A percentile compares a stretch with the other conserved stretches of the same genome.
Conservation (phyloP, 345 rosid genomes). For the Salix udensis region DNA sequence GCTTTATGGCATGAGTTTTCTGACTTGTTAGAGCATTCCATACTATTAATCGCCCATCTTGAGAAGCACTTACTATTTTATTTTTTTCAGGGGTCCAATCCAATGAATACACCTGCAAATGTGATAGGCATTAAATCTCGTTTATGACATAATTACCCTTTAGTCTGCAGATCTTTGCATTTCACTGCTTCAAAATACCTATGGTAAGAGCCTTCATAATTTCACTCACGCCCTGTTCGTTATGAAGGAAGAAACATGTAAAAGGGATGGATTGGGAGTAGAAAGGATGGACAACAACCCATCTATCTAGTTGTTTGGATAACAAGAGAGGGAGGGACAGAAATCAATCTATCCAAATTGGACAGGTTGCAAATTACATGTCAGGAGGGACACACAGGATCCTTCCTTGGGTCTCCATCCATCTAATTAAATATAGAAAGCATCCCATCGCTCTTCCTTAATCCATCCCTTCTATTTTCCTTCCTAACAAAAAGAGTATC, state of each 20-base stretch:
- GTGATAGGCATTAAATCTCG: slow-evolving; percentile 6
- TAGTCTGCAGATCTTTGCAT: background rate
- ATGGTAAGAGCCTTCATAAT: background rate
- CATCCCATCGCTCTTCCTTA: background rate
- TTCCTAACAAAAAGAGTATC: background rate
- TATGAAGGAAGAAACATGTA: background rate
- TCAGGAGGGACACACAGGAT: background rate
- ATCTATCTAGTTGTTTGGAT: background rate
- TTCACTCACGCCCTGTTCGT: background rate
- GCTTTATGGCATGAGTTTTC: slow-evolving; percentile 91
- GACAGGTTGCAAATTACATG: background rate
- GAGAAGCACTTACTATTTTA: slow-evolving; percentile 90
- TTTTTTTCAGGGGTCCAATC: slow-evolving; percentile 90
- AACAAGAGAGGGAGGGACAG: background rate
- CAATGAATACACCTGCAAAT: slow-evolving; percentile 71
- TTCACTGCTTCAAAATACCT: background rate
- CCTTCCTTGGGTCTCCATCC: slow-evolving; percentile 2
- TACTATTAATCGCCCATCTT: slow-evolving; percentile 87
- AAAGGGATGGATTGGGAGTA: background rate
- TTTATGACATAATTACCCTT: background rate
- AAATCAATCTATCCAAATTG: background rate
- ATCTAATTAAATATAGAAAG: background rate
- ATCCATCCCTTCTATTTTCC: background rate
- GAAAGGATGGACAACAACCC: background rate
- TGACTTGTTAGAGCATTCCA: slow-evolving; percentile 98